phyloP scores from a whole-genome alignment of 495 filamentous ascomycete genomes.

The Hyphodiscus hymeniophilus region DNA sequence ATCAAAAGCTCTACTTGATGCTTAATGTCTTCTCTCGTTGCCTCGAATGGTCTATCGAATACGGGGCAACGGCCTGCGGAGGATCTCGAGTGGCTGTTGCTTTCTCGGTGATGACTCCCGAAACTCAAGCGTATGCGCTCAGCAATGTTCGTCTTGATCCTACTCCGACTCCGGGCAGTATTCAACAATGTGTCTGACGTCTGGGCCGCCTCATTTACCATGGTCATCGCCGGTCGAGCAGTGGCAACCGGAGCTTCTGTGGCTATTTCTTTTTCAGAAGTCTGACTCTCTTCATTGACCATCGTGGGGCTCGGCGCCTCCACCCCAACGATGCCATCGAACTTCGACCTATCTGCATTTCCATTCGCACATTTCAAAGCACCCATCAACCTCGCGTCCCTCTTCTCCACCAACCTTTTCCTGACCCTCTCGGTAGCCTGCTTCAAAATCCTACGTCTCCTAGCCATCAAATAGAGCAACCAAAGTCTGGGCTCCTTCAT shows the following conservation, averaged over 20 bases:
- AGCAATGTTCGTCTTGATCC: background rate
- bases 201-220: background rate
- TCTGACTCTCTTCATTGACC: background rate
- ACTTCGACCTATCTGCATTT: background rate
- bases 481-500: conserved; percentile 17
- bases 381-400: background rate
- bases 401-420: conserved; percentile 10
- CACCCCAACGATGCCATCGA: background rate
- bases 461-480: conserved; percentile 17
- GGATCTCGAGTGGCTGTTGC: background rate
- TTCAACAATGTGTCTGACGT: background rate
- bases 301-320: background rate
- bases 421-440: conserved; percentile 2
- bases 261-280: background rate
- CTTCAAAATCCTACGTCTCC: conserved; percentile 15
- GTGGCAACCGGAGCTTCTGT: background rate
- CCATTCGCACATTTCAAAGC: background rate
- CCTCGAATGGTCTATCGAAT: conserved; percentile 7
- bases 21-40: conserved; percentile 14
- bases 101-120: background rate
- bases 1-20: conserved; percentile 12
- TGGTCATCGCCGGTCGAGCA: too few species aligned
- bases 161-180: background rate
- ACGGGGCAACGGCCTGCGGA: conserved; percentile 7
- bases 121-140: background rate